These are phyloP conservation scores for Schizonepeta tenuifolia DNA, from an alignment of 257 asterid species.

Conservation along the genomic window DNA sequence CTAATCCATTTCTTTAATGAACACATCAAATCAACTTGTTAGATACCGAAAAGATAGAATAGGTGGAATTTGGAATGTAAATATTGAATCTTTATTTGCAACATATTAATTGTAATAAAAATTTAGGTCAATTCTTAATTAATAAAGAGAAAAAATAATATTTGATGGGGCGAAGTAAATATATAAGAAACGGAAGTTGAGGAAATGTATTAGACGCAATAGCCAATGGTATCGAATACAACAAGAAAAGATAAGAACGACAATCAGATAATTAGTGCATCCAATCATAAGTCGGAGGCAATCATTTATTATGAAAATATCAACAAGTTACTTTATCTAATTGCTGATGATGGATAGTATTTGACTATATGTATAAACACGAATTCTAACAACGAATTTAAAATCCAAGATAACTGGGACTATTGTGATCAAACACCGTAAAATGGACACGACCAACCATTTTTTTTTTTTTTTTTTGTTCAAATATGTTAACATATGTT, in stretches of 20 bases:
- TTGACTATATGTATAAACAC: not conserved
- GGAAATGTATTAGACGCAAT: not conserved
- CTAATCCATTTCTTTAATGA: too few relatives aligned
- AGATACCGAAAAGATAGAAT: too few relatives aligned
- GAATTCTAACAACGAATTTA: not conserved
- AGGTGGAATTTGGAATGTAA: too few relatives aligned
- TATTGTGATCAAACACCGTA: not conserved
- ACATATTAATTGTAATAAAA: too few relatives aligned
- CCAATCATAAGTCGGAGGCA: not conserved
- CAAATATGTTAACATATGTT: too few relatives aligned
- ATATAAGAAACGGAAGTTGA: too few relatives aligned
- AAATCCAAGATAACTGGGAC: not conserved
- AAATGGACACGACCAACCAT: not conserved
- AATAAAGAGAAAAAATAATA: too few relatives aligned
- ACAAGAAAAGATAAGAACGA: not conserved
- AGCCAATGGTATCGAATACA: not conserved
- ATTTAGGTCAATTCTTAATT: too few relatives aligned
- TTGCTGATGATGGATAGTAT: not conserved
- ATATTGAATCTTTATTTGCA: too few relatives aligned
- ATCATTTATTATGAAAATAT: not conserved
- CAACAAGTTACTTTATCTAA: not conserved
- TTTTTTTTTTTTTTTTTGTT: too few relatives aligned
- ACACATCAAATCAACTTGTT: too few relatives aligned
- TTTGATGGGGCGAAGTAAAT: too few relatives aligned
- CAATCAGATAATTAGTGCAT: not conserved